Percentiles rank a stretch among this genome's conserved stretches.
phyloP scores from a whole-genome alignment of 163 green algal genomes.

The Volvox carteri region DNA sequence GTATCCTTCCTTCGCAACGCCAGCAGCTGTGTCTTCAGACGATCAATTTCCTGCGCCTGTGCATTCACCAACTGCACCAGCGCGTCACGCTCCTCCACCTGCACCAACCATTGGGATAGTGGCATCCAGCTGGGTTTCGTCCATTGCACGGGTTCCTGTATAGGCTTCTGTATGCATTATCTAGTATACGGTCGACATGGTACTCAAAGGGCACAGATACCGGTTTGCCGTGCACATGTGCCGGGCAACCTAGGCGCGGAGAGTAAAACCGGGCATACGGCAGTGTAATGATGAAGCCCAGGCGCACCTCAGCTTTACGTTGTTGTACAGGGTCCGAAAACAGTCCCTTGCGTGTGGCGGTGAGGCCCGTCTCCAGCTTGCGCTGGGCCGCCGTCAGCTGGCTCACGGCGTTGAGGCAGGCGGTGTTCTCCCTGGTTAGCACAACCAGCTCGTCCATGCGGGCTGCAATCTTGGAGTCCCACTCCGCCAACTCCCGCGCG shows the following conservation, averaged over 20 bases:
- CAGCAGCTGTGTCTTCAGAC: conserved; percentile 75
- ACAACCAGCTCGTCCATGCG: conserved; percentile 77
- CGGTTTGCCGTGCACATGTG: neutral
- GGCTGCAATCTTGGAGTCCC: conserved; percentile 71
- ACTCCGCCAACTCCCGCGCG: conserved; percentile 74
- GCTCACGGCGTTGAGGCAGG: conserved; percentile 75
- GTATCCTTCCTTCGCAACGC: conserved; percentile 79
- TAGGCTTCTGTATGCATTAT: neutral
- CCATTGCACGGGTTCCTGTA: neutral
- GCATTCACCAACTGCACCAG: conserved; percentile 82
- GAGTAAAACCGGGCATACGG: neutral
- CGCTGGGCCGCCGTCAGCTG: conserved; percentile 73
- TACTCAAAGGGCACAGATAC: neutral
- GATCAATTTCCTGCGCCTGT: conserved; percentile 80
- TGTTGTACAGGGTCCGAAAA: conserved; percentile 67
- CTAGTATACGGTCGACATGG: neutral
- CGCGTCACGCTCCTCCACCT: conserved; percentile 79
- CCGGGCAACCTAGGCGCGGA: neutral
- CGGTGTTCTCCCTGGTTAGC: conserved; percentile 82
- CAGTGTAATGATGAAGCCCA: neutral
- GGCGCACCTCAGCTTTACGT: conserved; percentile 36
- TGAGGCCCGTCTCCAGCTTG: conserved; percentile 71
- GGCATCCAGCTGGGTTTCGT: neutral
- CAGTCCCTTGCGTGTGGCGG: conserved; percentile 64
- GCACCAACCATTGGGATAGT: conserved; percentile 40